Evolutionary conservation across 306 rosid genomes (phyloP).

Genomic region (Prinsepia uniflora): DNA sequence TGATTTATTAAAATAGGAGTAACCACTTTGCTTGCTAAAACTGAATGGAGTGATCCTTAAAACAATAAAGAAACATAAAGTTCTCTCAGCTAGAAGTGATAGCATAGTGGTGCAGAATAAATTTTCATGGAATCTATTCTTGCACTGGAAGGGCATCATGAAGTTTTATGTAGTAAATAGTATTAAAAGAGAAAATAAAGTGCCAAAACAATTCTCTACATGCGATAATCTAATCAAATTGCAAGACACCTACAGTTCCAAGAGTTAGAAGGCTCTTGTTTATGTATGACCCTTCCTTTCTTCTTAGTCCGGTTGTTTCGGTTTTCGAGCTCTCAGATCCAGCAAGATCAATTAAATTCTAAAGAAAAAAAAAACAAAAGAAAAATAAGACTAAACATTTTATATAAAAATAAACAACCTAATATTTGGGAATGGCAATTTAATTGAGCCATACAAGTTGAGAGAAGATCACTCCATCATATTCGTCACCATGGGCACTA

Average conservation of each 20-base stretch:
- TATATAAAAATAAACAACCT: slow-evolving; percentile 4
- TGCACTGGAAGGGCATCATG: neutral
- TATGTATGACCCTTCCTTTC: slow-evolving; percentile 98
- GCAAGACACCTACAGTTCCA: slow-evolving; percentile 77
- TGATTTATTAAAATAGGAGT: neutral
- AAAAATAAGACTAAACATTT: slow-evolving; percentile 6
- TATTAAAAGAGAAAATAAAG: neutral
- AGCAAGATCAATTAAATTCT: slow-evolving; percentile 98
- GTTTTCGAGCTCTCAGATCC: slow-evolving; percentile 99
- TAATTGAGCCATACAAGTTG: slow-evolving; percentile 73
- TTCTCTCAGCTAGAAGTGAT: neutral
- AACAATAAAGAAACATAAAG: neutral
- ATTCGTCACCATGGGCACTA: slow-evolving; percentile 94
- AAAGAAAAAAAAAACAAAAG: slow-evolving; percentile 20
- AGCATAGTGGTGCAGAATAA: neutral
- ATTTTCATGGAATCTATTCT: neutral
- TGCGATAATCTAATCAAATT: slow-evolving; percentile 12
- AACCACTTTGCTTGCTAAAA: neutral
- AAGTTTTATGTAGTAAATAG: slow-evolving; percentile 1
- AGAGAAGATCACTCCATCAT: slow-evolving; percentile 97
- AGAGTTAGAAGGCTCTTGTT: slow-evolving; percentile 97
- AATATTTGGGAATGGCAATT: slow-evolving; percentile 15
- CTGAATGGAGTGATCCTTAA: neutral
- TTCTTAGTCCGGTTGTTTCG: slow-evolving; percentile 92
- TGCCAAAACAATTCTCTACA: neutral